Percentiles rank a stretch among this genome's conserved stretches.
Conservation (phyloP, 208 protist genomes). For the Trypanosoma platydactyli region DNA sequence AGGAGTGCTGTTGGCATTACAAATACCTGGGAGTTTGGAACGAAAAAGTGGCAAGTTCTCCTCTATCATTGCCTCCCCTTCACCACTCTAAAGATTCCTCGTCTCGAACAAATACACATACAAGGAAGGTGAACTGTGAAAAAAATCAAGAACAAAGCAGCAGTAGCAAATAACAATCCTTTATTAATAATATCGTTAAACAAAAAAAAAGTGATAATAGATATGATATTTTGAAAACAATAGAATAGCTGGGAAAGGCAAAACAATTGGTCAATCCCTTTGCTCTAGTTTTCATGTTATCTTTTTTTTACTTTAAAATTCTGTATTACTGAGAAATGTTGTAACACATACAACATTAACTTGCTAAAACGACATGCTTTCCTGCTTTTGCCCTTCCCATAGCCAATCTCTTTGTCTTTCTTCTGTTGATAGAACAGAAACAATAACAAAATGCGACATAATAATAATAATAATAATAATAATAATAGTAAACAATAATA, state of each 20-base stretch:
- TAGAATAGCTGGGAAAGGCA: too few species aligned
- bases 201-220: too few species aligned
- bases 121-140: background rate
- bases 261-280: constrained; percentile 6
- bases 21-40: constrained; percentile 48
- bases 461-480: constrained; percentile 17
- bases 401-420: background rate
- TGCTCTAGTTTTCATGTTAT: too few species aligned
- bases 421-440: constrained; percentile 1
- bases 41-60: constrained; percentile 80
- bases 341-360: constrained; percentile 12
- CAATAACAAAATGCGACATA: constrained; percentile 15
- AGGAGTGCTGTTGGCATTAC: constrained; percentile 33
- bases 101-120: background rate
- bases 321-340: constrained; percentile 1
- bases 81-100: background rate
- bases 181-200: too few species aligned
- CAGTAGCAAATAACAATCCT: too few species aligned
- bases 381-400: background rate
- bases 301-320: too few species aligned
- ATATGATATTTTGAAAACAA: too few species aligned
- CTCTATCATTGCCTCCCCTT: constrained; percentile 31
- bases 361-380: background rate
- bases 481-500: constrained; percentile 2
- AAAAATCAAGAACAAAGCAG: too few species aligned